Evolutionary conservation across 2,329 filamentous ascomycete species (phyloP), one percentile per base, ranked within the genome.

Genomic region (Alternaria sp.): DNA sequence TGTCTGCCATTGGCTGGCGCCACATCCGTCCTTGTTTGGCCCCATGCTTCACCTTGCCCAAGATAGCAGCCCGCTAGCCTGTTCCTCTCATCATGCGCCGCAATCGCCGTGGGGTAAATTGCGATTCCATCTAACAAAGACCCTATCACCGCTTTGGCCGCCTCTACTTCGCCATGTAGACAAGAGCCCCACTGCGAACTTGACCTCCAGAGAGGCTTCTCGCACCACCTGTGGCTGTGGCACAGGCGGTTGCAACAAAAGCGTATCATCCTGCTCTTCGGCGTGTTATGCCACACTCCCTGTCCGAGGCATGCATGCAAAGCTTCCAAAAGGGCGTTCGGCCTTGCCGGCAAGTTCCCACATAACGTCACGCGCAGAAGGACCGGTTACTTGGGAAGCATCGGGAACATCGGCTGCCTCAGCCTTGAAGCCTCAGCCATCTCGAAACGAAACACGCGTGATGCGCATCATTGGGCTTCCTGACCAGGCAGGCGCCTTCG

Each of bases 11-110:
- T 68, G 64, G 70, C n/a, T 28, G 28, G 26, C 51, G 51, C 49
- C 45, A 58, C 63, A 60, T 51, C 45, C 61, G 58, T 50, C 44
- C 43, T 28, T 37, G 62, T 65, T 73, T 71, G 67, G 49, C 58
- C 56, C 45, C 62, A 60, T 67, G 65, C 68, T 64, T 63, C 71
- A 73, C 62, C 67, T 64, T 50, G 33, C 74, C 68, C 59, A 57
- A 69, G 15, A 14, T 18, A 54, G 73, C 21, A 74, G 44, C 5
- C 7, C 30, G 65, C 75, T 77, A 77, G 58, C 75, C 70, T 70
- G 67, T 73, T 71, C 65, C 68, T 73, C 37, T 21, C 51, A 5
- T 12, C 47, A 37, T 53, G 55, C 62, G 57, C 56, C 59, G 53
- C 61, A 51, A 37, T 49, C 44, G 47, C 60, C 65, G 56, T 66